Evolutionary conservation across 2,329 filamentous ascomycete species (phyloP).

Genomic region (Chrysoporthe deuterocubensis): DNA sequence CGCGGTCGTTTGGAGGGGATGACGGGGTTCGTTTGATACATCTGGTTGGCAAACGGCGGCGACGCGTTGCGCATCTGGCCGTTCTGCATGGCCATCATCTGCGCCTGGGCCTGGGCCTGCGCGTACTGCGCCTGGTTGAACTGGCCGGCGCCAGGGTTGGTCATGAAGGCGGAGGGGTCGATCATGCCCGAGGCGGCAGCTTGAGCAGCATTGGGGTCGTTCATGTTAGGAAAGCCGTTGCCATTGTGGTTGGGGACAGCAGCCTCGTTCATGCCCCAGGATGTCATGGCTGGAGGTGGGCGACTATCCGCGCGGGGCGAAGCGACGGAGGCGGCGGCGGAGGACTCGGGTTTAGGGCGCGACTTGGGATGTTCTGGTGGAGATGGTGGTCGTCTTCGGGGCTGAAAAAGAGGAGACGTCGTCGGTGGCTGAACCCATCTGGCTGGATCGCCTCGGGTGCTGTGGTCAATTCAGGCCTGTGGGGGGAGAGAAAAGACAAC

Average conservation of each 20-base stretch:
- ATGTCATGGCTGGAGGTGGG: constrained; percentile 64
- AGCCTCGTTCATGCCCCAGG: constrained; percentile 71
- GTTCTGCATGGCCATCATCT: constrained; percentile 74
- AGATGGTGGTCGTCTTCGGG: constrained; percentile 27
- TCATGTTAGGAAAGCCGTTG: constrained; percentile 69
- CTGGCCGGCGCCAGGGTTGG: constrained; percentile 53
- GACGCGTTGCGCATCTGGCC: constrained; percentile 83
- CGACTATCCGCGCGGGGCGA: constrained; percentile 17
- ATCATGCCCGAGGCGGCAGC: constrained; percentile 59
- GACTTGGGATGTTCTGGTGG: constrained; percentile 16
- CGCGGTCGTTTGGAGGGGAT: constrained; percentile 88
- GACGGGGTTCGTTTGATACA: constrained; percentile 83
- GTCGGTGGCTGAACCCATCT: constrained; percentile 48
- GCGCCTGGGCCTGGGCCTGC: constrained; percentile 51
- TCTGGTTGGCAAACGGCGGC: constrained; percentile 75
- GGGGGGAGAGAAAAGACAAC: constrained; percentile 20
- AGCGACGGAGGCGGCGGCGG: constrained; percentile 25
- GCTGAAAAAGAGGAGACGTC: constrained; percentile 13
- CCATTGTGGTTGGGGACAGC: constrained; percentile 71
- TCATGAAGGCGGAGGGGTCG: constrained; percentile 68
- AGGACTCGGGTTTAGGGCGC: constrained; percentile 13
- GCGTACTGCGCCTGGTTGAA: constrained; percentile 65
- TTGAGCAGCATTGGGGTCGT: constrained; percentile 56
- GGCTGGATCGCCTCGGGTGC: constrained; percentile 33
- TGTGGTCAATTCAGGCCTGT: constrained; percentile 23